These are phyloP conservation scores for Physaria fendleri DNA, from an alignment of 345 rosid genomes.

Conservation along the genomic window DNA sequence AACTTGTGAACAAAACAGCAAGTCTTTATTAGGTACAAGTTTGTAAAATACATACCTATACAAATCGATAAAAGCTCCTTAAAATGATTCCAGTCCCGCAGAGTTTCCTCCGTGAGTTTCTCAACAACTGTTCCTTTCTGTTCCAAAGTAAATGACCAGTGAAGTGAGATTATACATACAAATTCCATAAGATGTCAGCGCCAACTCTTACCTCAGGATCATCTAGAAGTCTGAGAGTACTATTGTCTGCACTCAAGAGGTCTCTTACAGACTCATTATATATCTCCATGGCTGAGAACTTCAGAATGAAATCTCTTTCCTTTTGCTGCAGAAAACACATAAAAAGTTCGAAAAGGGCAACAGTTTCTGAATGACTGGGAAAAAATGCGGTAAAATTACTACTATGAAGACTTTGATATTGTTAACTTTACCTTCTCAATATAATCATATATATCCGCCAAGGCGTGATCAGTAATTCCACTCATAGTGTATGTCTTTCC, in stretches of 20 bases:
- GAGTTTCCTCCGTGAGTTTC: conserved; percentile 71
- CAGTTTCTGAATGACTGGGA: neutral
- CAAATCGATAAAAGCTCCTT: conserved; percentile 67
- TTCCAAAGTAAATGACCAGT: conserved; percentile 22
- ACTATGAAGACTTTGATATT: neutral
- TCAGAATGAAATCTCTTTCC: conserved; percentile 70
- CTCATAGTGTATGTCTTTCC: conserved; percentile 94
- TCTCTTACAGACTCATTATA: conserved; percentile 95
- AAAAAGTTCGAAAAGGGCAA: neutral
- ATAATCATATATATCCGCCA: conserved; percentile 78
- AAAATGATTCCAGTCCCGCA: conserved; percentile 69
- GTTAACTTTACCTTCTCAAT: conserved; percentile 48
- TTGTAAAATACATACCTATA: conserved; percentile 43
- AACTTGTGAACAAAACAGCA: conserved; percentile 5
- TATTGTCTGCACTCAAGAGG: conserved; percentile 60
- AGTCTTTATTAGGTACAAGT: neutral
- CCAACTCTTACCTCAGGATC: conserved; percentile 75
- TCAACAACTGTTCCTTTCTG: conserved; percentile 93
- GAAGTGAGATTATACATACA: neutral
- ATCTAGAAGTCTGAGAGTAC: conserved; percentile 82
- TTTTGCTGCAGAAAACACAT: conserved; percentile 48
- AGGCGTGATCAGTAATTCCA: conserved; percentile 68
- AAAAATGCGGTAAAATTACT: neutral
- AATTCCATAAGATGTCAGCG: conserved; percentile 24
- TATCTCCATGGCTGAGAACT: conserved; percentile 92